Conservation (phyloP, 1,284 basidiomycete genomes). For the Ganoderma resinaceum region DNA sequence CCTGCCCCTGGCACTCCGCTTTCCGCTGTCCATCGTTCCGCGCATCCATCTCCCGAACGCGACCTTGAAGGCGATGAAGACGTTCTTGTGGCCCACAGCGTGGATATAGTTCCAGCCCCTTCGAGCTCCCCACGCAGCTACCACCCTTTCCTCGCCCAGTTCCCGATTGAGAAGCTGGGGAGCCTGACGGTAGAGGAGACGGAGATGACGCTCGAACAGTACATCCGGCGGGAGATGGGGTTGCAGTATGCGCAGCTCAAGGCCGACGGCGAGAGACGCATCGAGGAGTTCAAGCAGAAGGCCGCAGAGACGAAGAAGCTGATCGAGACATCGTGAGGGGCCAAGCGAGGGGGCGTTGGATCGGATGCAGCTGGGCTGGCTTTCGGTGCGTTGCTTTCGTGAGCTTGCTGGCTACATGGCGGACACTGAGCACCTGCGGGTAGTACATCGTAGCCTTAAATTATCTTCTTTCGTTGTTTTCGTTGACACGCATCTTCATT, state of each 20-base stretch:
- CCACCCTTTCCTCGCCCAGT: slow-evolving; percentile 34
- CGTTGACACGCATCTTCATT: slow-evolving; percentile 4
- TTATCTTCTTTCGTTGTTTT: slow-evolving; percentile 22
- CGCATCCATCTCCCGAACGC: slow-evolving; percentile 19
- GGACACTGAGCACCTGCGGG: not conserved
- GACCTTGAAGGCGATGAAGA: not conserved
- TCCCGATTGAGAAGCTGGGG: slow-evolving; percentile 34
- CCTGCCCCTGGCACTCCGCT: slow-evolving; percentile 18
- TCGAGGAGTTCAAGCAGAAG: slow-evolving; percentile 61
- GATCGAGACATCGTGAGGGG: slow-evolving; percentile 46
- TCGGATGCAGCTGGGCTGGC: slow-evolving; percentile 22
- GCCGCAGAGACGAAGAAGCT: slow-evolving; percentile 62
- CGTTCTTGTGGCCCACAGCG: not conserved
- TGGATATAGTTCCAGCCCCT: not conserved
- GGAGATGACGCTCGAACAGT: slow-evolving; percentile 78
- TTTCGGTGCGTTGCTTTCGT: slow-evolving; percentile 13
- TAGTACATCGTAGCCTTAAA: slow-evolving; percentile 31
- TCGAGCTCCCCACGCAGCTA: slow-evolving; percentile 15
- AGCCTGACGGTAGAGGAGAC: slow-evolving; percentile 68
- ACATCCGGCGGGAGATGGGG: slow-evolving; percentile 75
- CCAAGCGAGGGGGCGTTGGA: not conserved
- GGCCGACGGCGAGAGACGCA: slow-evolving; percentile 65
- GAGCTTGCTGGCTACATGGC: not conserved
- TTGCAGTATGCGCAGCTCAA: slow-evolving; percentile 67
- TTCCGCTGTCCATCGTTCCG: slow-evolving; percentile 25